These are phyloP conservation scores for Dendrobium catenatum DNA, from an alignment of 106 monocot species.

Conservation along the genomic window DNA sequence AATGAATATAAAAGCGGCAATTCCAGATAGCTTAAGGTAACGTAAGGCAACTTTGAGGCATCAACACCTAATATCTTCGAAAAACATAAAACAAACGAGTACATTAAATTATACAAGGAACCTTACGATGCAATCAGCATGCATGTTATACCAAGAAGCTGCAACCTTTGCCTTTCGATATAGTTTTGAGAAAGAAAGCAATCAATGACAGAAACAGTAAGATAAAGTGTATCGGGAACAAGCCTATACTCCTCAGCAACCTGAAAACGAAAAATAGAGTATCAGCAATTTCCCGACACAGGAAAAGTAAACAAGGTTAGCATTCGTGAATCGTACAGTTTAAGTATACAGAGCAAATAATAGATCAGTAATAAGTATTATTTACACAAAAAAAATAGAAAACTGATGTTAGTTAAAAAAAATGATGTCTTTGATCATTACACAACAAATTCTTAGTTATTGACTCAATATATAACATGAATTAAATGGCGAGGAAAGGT, in stretches of 20 bases:
- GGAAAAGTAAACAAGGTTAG: background rate
- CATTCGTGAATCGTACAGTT: background rate
- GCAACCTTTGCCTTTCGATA: conserved; percentile 68
- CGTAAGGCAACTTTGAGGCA: background rate
- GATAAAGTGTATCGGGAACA: conserved; percentile 92
- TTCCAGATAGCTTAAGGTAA: background rate
- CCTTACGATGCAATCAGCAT: conserved; percentile 88
- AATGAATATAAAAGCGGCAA: background rate
- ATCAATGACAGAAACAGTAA: conserved; percentile 68
- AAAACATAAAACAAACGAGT: background rate
- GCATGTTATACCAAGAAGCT: conserved; percentile 74
- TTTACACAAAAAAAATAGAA: background rate
- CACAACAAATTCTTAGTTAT: background rate
- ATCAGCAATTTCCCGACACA: background rate
- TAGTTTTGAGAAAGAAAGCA: conserved; percentile 59
- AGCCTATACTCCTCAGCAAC: conserved; percentile 87
- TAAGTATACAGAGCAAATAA: background rate
- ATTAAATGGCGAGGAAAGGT: too few species aligned
- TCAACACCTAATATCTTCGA: background rate
- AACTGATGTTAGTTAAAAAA: background rate
- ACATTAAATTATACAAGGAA: background rate
- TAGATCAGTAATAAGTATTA: background rate
- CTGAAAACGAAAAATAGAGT: conserved; percentile 24
- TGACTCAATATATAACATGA: too few species aligned
- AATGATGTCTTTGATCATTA: background rate